These are phyloP conservation scores for Bruguiera gymnorhiza DNA, from an alignment of 345 rosid species.

Conservation along the genomic window DNA sequence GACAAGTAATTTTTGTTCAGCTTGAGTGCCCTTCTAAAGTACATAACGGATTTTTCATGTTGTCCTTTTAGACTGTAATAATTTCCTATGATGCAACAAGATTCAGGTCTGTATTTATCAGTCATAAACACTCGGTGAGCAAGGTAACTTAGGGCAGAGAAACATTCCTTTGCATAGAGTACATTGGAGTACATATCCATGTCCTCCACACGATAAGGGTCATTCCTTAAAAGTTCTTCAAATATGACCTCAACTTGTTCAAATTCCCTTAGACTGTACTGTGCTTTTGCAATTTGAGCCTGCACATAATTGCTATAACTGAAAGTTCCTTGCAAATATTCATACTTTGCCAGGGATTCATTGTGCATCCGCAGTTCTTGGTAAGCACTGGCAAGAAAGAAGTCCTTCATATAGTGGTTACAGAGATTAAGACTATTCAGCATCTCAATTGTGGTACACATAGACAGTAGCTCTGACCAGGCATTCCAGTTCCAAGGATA, in stretches of 20 bases:
- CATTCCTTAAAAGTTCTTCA: conserved; percentile 79
- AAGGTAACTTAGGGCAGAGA: conserved; percentile 82
- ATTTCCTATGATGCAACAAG: conserved; percentile 94
- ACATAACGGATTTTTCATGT: conserved; percentile 89
- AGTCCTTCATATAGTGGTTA: conserved; percentile 98
- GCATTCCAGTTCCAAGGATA: conserved; percentile 99
- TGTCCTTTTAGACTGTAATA: conserved; percentile 96
- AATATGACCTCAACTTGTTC: conserved; percentile 94
- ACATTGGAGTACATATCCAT: conserved; percentile 98
- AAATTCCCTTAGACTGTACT: conserved; percentile 86
- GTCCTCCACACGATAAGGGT: conserved; percentile 89
- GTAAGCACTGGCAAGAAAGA: conserved; percentile 79
- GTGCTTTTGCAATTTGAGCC: conserved; percentile 92
- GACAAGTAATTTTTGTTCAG: conserved; percentile 81
- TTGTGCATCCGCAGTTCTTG: conserved; percentile 89
- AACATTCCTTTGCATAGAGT: conserved; percentile 88
- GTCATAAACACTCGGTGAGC: conserved; percentile 85
- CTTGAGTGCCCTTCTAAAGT: conserved; percentile 95
- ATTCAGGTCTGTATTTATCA: conserved; percentile 93
- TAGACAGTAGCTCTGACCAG: conserved; percentile 86
- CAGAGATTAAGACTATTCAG: conserved; percentile 67
- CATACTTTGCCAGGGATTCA: conserved; percentile 74
- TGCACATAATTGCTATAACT: conserved; percentile 79
- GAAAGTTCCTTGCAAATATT: conserved; percentile 65
- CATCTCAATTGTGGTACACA: conserved; percentile 66